These are phyloP conservation scores for Aurantiochytrium sp. DNA, from an alignment of 108 stramenopile species.

Conservation along the genomic window DNA sequence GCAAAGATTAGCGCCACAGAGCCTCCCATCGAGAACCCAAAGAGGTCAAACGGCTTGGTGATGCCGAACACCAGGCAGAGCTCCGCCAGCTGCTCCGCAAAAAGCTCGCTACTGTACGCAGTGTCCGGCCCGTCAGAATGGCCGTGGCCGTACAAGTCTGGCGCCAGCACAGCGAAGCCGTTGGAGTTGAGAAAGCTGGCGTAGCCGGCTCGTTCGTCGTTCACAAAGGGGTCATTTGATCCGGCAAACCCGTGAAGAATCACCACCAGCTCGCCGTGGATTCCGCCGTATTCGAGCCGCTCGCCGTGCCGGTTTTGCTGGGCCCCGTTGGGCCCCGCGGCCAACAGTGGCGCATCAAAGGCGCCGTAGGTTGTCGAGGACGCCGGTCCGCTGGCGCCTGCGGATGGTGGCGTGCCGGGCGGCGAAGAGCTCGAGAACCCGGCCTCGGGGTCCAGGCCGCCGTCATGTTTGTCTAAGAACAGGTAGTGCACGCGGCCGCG, in stretches of 20 bases:
- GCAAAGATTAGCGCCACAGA: slow-evolving; percentile 11
- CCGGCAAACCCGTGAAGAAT: slow-evolving; percentile 6
- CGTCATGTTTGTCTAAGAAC: neutral
- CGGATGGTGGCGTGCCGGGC: too few species aligned
- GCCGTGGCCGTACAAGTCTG: slow-evolving; percentile 4
- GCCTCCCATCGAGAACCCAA: slow-evolving; percentile 6
- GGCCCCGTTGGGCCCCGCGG: neutral
- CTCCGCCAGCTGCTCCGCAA: slow-evolving; percentile 20
- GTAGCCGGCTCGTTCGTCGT: neutral
- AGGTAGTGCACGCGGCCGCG: slow-evolving; percentile 7
- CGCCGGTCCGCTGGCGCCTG: too few species aligned
- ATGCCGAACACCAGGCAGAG: slow-evolving; percentile 24
- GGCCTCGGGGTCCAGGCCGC: too few species aligned
- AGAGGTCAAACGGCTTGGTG: neutral
- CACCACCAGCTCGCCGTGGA: slow-evolving; percentile 25
- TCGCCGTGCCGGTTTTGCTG: neutral
- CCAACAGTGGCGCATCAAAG: neutral
- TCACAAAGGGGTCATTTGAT: neutral
- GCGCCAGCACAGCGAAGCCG: neutral
- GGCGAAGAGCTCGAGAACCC: too few species aligned
- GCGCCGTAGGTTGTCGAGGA: neutral
- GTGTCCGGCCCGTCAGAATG: slow-evolving; percentile 25
- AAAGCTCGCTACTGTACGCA: neutral
- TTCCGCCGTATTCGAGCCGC: neutral
- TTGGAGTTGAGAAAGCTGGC: slow-evolving; percentile 4